These are phyloP conservation scores for Dittrichia graveolens DNA, from an alignment of 129 eudicot genomes.

Conservation along the genomic window DNA sequence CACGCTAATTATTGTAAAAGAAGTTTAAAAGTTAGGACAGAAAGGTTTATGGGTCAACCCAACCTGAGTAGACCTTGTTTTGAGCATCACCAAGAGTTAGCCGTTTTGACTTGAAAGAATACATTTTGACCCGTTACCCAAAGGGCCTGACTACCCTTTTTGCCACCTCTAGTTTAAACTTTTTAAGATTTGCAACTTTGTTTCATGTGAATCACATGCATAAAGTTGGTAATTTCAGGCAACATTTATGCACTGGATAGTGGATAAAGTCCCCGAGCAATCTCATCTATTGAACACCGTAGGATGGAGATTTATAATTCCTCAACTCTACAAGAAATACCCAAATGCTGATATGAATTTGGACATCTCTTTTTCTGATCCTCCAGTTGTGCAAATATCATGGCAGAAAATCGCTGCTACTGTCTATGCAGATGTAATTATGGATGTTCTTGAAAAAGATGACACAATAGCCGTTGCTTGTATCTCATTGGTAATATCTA, in stretches of 20 bases:
- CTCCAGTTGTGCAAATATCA: slow-evolving; percentile 50
- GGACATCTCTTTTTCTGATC: slow-evolving; percentile 51
- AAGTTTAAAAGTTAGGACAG: neutral
- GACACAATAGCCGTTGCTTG: slow-evolving; percentile 56
- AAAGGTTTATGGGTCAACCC: neutral
- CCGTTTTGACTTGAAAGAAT: neutral
- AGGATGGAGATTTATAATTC: slow-evolving; percentile 72
- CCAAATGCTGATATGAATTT: slow-evolving; percentile 67
- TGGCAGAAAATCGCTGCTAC: slow-evolving; percentile 39
- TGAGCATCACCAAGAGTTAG: neutral
- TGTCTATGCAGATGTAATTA: slow-evolving; percentile 49
- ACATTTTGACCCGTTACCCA: slow-evolving; percentile 2
- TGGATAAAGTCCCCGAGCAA: slow-evolving; percentile 64
- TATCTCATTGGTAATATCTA: slow-evolving; percentile 57
- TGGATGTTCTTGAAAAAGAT: slow-evolving; percentile 51
- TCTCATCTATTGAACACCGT: slow-evolving; percentile 53
- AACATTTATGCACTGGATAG: slow-evolving; percentile 62
- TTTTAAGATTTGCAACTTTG: neutral
- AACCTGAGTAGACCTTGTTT: neutral
- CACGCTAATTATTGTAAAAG: neutral
- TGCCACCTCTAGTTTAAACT: neutral
- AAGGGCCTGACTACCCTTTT: neutral
- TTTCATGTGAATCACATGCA: neutral
- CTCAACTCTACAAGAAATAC: slow-evolving; percentile 61
- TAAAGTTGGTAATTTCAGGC: slow-evolving; percentile 41